Conservation (phyloP, 768 basidiomycete species). For the Filobasidium wieringae region DNA sequence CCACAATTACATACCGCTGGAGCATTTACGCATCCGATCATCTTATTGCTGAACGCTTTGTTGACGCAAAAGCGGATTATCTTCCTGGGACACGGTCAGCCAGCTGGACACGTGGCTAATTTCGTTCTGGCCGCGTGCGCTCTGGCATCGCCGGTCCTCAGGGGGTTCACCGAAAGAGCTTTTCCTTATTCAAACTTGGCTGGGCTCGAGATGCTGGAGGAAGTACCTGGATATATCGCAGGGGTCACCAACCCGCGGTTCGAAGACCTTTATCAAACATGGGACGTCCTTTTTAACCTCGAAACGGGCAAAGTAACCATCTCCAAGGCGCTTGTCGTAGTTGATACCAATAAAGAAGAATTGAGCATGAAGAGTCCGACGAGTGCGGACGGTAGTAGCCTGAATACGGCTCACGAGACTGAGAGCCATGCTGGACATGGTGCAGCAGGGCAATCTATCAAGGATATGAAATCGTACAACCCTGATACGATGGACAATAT, state of each 20-base stretch:
- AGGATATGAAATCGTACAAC: constrained; percentile 31
- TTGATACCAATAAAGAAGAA: background rate
- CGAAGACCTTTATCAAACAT: constrained; percentile 60
- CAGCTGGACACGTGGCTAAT: constrained; percentile 78
- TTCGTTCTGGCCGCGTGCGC: constrained; percentile 92
- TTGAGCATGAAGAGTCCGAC: constrained; percentile 15
- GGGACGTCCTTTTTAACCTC: constrained; percentile 91
- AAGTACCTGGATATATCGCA: constrained; percentile 77
- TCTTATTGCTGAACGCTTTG: constrained; percentile 89
- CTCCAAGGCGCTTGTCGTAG: constrained; percentile 58
- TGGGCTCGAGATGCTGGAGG: constrained; percentile 72
- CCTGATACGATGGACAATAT: constrained; percentile 60
- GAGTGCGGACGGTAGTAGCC: background rate
- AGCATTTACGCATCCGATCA: constrained; percentile 78
- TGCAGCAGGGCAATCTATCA: constrained; percentile 15
- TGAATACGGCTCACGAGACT: background rate
- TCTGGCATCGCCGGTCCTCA: constrained; percentile 61
- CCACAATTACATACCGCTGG: constrained; percentile 92
- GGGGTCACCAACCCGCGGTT: constrained; percentile 97
- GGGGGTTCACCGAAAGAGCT: constrained; percentile 78
- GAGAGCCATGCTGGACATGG: background rate
- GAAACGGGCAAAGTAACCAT: constrained; percentile 75
- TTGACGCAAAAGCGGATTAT: constrained; percentile 92
- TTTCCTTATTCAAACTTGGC: constrained; percentile 90
- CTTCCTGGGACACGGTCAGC: constrained; percentile 79